Conservation (phyloP, 805 yeast species). For the Alloascoidea hylecoeti region DNA sequence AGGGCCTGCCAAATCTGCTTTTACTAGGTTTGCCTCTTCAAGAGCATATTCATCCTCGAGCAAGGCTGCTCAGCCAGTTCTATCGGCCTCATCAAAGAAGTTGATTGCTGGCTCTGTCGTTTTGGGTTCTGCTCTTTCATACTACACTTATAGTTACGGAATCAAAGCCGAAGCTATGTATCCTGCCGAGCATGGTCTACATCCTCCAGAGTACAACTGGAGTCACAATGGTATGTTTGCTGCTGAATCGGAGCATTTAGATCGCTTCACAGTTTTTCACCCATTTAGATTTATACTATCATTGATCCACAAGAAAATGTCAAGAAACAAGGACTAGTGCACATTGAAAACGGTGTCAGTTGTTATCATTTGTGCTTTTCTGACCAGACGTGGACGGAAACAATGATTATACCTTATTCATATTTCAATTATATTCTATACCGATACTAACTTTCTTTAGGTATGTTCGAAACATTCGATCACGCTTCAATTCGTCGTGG, state of each 20-base stretch:
- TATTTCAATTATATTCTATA: neutral
- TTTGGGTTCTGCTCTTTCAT: constrained; percentile 32
- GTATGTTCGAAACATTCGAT: constrained; percentile 44
- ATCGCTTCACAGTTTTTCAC: too few species aligned
- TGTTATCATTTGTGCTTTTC: neutral
- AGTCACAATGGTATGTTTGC: constrained; percentile 80
- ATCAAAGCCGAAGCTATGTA: constrained; percentile 93
- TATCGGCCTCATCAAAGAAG: neutral
- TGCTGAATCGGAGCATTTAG: too few species aligned
- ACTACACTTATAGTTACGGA: constrained; percentile 73
- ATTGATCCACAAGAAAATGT: too few species aligned
- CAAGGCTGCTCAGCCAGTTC: constrained; percentile 6
- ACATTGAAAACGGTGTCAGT: neutral
- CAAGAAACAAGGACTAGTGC: neutral
- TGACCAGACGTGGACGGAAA: too few species aligned
- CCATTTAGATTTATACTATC: too few species aligned
- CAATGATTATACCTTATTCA: too few species aligned
- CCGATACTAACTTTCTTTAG: neutral
- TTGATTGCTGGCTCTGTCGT: constrained; percentile 1
- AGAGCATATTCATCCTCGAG: neutral
- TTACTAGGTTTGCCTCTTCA: neutral
- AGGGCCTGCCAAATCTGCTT: neutral
- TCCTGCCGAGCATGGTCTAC: constrained; percentile 97
- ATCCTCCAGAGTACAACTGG: constrained; percentile 89
- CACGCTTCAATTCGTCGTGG: constrained; percentile 97